These are phyloP conservation scores for Grammothele lineata DNA, from an alignment of 768 basidiomycete genomes.

Conservation along the genomic window DNA sequence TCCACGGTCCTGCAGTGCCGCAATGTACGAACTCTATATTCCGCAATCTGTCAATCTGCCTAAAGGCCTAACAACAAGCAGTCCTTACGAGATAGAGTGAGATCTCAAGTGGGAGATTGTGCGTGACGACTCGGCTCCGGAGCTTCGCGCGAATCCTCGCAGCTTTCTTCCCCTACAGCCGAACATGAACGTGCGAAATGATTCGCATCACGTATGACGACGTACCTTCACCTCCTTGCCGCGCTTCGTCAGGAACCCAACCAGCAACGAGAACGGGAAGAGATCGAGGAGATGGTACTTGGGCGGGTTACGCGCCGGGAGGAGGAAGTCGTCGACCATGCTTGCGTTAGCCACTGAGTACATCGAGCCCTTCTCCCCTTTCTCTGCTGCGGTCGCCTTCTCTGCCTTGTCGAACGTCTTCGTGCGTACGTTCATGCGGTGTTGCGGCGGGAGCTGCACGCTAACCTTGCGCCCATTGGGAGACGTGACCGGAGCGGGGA, in stretches of 20 bases:
- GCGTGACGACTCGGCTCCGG: conserved; percentile 37
- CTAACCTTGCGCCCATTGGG: conserved; percentile 9
- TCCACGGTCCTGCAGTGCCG: conserved; percentile 55
- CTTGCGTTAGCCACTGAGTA: conserved; percentile 14
- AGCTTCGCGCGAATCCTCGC: conserved; percentile 50
- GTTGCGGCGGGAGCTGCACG: conserved; percentile 6
- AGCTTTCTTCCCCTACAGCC: conserved; percentile 49
- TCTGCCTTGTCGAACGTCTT: conserved; percentile 8
- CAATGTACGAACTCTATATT: conserved; percentile 69
- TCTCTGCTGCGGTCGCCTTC: not conserved
- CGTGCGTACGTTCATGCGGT: conserved; percentile 5
- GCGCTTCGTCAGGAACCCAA: conserved; percentile 39
- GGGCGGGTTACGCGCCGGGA: conserved; percentile 55
- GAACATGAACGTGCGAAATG: not conserved
- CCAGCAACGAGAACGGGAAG: conserved; percentile 65
- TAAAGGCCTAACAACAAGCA: no score
- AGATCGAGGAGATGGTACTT: conserved; percentile 58
- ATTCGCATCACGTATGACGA: not conserved
- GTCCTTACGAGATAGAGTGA: conserved; percentile 63
- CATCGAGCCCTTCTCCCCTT: conserved; percentile 16
- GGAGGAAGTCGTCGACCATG: conserved; percentile 44
- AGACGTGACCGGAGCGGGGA: conserved; percentile 16
- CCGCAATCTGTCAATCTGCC: no score
- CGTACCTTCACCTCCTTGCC: conserved; percentile 43
- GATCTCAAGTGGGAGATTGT: conserved; percentile 67